These are phyloP conservation scores for Immersiporthe knoxdaviesiana DNA, from an alignment of 2,329 filamentous ascomycete species.

Conservation along the genomic window DNA sequence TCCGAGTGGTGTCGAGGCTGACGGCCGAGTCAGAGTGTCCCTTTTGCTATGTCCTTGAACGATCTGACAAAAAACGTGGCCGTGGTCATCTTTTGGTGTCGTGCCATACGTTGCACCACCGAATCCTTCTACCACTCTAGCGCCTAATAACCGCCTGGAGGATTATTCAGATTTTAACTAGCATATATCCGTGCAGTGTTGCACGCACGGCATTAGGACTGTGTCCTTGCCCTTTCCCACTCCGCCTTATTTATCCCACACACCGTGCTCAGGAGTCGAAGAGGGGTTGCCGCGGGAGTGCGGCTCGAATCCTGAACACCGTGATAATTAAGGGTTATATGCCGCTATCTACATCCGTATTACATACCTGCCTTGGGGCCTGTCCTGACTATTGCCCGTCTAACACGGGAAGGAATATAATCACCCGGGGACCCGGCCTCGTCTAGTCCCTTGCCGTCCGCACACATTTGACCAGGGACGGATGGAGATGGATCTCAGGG, in stretches of 20 bases:
- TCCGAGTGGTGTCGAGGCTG: no score
- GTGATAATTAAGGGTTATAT: no score
- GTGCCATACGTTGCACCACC: neutral
- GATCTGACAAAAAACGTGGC: neutral
- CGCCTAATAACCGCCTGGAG: neutral
- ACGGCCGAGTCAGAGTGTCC: neutral
- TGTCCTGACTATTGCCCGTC: neutral
- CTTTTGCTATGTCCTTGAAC: neutral
- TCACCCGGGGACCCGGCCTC: neutral
- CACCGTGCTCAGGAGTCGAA: neutral
- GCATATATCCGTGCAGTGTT: neutral
- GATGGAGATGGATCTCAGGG: neutral
- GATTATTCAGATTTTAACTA: neutral
- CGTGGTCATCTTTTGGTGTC: neutral
- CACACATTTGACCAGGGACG: neutral
- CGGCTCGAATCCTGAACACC: neutral
- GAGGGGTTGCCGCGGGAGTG: neutral
- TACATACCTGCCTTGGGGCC: neutral
- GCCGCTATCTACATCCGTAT: no score
- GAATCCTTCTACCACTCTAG: neutral
- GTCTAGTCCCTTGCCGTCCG: neutral
- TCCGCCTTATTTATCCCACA: neutral
- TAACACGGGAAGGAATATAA: neutral
- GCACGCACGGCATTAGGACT: neutral
- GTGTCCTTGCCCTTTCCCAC: no score